These are phyloP conservation scores for Sistotremastrum suecicum DNA, from an alignment of 768 basidiomycete genomes.

Conservation along the genomic window DNA sequence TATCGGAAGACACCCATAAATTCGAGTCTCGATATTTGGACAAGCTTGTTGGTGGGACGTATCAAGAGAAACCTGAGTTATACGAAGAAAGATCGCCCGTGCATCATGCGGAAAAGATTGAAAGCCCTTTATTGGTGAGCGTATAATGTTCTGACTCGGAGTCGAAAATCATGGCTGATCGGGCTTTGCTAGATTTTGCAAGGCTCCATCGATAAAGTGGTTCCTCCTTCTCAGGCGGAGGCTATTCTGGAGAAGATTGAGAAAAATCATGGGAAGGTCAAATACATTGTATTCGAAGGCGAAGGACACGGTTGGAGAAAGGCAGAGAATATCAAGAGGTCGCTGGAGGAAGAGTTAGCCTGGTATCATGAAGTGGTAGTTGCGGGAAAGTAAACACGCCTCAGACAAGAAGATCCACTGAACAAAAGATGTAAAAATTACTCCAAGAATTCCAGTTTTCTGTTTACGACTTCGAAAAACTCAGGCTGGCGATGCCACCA, in stretches of 20 bases:
- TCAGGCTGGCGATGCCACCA: too few relatives aligned
- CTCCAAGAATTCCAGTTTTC: too few relatives aligned
- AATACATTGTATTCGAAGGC: conserved; percentile 46
- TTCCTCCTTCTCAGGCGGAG: conserved; percentile 53
- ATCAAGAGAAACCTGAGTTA: conserved; percentile 36
- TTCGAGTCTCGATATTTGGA: conserved; percentile 47
- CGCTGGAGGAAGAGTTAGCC: conserved; percentile 35
- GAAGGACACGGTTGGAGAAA: conserved; percentile 56
- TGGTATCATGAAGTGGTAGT: conserved; percentile 38
- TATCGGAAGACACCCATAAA: conserved; percentile 58
- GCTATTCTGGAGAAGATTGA: conserved; percentile 40
- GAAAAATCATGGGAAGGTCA: conserved; percentile 34
- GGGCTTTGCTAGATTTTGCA: conserved; percentile 42
- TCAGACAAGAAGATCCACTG: not conserved
- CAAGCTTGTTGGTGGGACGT: conserved; percentile 49
- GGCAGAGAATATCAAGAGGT: conserved; percentile 37
- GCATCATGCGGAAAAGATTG: conserved; percentile 45
- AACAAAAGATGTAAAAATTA: too few relatives aligned
- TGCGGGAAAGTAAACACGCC: not conserved
- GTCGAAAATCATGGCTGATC: not conserved
- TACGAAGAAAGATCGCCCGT: conserved; percentile 51
- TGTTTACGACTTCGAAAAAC: too few relatives aligned
- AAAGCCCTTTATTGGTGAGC: conserved; percentile 47
- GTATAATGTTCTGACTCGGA: not conserved
- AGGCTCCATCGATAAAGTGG: conserved; percentile 46